Evolutionary conservation across 2,329 filamentous ascomycete genomes (phyloP).

Genomic region (Fusarium sp.): DNA sequence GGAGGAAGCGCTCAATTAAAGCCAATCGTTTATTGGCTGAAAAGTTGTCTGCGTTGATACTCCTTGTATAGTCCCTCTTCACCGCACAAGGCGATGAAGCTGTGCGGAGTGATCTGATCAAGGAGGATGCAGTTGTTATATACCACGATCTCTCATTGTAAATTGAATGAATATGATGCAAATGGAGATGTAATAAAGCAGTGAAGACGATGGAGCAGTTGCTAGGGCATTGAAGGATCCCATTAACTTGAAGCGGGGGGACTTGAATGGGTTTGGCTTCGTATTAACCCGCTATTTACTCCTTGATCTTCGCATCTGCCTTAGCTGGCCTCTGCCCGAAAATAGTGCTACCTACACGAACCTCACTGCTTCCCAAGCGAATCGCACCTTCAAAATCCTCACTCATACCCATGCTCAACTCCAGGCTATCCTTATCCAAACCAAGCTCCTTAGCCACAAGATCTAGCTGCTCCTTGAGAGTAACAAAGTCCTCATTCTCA

Average conservation of each 20-base stretch:
- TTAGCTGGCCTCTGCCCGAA: constrained; percentile 87
- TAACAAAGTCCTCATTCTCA: constrained; percentile 92
- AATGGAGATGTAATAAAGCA: not conserved
- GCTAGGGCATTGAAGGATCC: not conserved
- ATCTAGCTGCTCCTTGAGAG: constrained; percentile 76
- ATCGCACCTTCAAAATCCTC: constrained; percentile 94
- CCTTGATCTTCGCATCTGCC: constrained; percentile 78
- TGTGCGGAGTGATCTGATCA: constrained; percentile 32
- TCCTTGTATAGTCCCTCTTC: constrained; percentile 23
- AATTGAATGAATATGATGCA: constrained; percentile 28
- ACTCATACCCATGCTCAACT: constrained; percentile 99
- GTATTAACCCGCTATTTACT: constrained; percentile 45
- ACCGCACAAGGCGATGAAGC: constrained; percentile 16
- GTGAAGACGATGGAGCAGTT: not conserved
- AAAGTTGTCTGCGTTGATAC: constrained; percentile 30
- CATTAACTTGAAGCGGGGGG: not conserved
- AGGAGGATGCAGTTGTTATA: constrained; percentile 43
- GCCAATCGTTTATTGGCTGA: constrained; percentile 35
- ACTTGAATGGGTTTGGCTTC: not conserved
- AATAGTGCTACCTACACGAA: constrained; percentile 92
- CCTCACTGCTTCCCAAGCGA: constrained; percentile 84
- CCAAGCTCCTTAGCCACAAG: constrained; percentile 67
- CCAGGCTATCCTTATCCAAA: constrained; percentile 67
- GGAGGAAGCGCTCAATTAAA: constrained; percentile 40
- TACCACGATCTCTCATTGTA: constrained; percentile 42